Evolutionary conservation across 1,139 yeast genomes (phyloP), one percentile per base, ranked within the genome.

Genomic region (Kodamaea ohmeri): DNA sequence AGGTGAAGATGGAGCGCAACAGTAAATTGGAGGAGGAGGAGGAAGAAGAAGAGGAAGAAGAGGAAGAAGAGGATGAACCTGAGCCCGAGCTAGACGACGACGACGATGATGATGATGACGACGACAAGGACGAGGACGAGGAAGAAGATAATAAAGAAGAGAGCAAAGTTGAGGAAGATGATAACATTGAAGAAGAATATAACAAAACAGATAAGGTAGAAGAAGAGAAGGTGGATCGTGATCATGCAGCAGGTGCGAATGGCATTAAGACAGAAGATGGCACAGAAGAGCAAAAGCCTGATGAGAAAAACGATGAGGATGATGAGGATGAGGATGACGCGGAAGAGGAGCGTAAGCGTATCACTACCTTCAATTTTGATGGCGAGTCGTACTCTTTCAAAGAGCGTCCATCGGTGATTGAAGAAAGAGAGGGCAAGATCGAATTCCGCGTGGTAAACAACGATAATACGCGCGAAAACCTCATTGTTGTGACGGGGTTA

Each of bases 381-480:
- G 96, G 96, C 1, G 78, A 77, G n/a, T 72, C 76, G 41, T 89
- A 90, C 58, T 79, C 88, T 19, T 90, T 85, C 62, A 86, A 84
- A 53, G 98, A 92, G 58, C 71, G 97, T 45, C 94, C 97, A 0
- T 89, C 96, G 4, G 97, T 90, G 2, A 71, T 89, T 14, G 98
- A 90, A 57, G 98, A 92, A 55, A 76, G 83, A 44, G 95, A 87
- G 45, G 95, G 95, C 1, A 80, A 83, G 48, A 92, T 92, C 44
- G 97, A 90, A 58, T 92, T 92, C 53, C 71, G 97, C 41, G 98
- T 92, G 35, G 99, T 92, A 25, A 92, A 92, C 60, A 92, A 92
- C 61, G 98, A 92, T 58, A 87, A 90, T 55, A 73, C 90, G 3
- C 73, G 76, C 48, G 98, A 94, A 52, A 87, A 79, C 59, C 68